These are phyloP conservation scores for Phytophthora fragariae DNA, from an alignment of 352 stramenopile genomes.

Conservation along the genomic window DNA sequence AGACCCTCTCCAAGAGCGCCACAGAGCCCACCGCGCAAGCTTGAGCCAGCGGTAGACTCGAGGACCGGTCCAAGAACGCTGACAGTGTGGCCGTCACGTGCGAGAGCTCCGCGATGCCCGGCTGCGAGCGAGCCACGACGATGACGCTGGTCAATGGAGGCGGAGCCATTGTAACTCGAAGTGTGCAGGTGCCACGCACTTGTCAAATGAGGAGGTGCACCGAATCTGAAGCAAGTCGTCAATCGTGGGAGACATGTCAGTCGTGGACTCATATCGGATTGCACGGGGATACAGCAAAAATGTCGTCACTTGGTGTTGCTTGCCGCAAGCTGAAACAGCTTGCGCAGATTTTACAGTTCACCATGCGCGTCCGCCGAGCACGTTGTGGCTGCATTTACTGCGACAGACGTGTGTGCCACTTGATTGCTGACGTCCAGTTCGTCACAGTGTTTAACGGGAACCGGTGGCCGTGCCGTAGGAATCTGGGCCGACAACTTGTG, in stretches of 20 bases:
- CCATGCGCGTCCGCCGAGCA: neutral
- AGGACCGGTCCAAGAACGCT: slow-evolving; percentile 31
- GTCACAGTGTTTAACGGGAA: slow-evolving; percentile 11
- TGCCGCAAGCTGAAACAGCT: neutral
- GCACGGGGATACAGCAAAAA: neutral
- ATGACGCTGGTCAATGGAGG: slow-evolving; percentile 25
- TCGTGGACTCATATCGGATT: neutral
- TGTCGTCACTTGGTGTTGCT: no score
- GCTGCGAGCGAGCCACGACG: slow-evolving; percentile 27
- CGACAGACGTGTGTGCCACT: neutral
- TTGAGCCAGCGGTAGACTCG: slow-evolving; percentile 29
- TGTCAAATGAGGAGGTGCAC: slow-evolving; percentile 25
- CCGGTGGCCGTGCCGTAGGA: no score
- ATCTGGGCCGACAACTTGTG: no score
- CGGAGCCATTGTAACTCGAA: slow-evolving; percentile 22
- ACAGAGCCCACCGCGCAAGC: slow-evolving; percentile 28
- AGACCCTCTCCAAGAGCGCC: slow-evolving; percentile 25
- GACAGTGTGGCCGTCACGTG: slow-evolving; percentile 31
- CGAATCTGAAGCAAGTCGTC: slow-evolving; percentile 34
- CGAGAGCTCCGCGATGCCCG: slow-evolving; percentile 27
- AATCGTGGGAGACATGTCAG: neutral
- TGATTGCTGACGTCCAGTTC: slow-evolving; percentile 3
- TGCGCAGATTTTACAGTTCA: neutral
- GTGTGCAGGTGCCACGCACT: slow-evolving; percentile 15
- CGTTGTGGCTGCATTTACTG: neutral